These are phyloP conservation scores for Tripterygium wilfordii DNA, from an alignment of 177 flowering plant species.

Conservation along the genomic window DNA sequence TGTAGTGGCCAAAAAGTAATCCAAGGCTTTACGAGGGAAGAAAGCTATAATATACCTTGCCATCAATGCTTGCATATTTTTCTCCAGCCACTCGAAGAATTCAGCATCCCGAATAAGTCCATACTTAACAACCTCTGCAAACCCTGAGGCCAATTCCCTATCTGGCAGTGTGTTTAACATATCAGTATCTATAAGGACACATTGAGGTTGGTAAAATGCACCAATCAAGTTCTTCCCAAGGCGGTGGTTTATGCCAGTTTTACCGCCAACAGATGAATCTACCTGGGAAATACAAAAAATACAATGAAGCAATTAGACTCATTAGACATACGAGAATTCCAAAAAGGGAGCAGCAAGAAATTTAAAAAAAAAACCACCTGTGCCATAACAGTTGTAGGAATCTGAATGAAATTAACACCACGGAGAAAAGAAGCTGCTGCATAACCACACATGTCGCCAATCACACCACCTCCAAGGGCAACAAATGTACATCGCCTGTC, in stretches of 20 bases:
- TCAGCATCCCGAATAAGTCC: conserved; percentile 94
- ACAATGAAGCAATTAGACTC: not conserved
- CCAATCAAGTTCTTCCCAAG: conserved; percentile 97
- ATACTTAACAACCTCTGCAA: conserved; percentile 93
- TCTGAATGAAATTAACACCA: conserved; percentile 97
- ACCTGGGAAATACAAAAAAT: conserved; percentile 40
- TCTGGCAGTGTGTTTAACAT: conserved; percentile 88
- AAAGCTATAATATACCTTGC: conserved; percentile 84
- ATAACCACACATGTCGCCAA: conserved; percentile 99
- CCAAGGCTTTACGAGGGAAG: too few species aligned
- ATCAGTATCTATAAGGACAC: conserved; percentile 90
- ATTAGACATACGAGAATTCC: not conserved
- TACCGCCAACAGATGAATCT: conserved; percentile 99
- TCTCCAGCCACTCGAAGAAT: conserved; percentile 97
- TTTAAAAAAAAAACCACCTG: conserved; percentile 44
- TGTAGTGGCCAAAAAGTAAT: too few species aligned
- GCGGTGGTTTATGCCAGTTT: conserved; percentile 92
- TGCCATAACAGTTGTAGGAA: conserved; percentile 98
- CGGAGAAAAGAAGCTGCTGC: conserved; percentile 96
- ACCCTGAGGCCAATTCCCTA: conserved; percentile 89
- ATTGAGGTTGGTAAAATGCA: conserved; percentile 98
- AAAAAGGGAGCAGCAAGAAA: not conserved
- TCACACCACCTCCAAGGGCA: conserved; percentile 99
- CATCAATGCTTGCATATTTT: conserved; percentile 69
- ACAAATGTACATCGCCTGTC: conserved; percentile 91